Evolutionary conservation across 2,329 filamentous ascomycete species (phyloP), one percentile per base, ranked within the genome.

Genomic region (Claviceps lovelessii): DNA sequence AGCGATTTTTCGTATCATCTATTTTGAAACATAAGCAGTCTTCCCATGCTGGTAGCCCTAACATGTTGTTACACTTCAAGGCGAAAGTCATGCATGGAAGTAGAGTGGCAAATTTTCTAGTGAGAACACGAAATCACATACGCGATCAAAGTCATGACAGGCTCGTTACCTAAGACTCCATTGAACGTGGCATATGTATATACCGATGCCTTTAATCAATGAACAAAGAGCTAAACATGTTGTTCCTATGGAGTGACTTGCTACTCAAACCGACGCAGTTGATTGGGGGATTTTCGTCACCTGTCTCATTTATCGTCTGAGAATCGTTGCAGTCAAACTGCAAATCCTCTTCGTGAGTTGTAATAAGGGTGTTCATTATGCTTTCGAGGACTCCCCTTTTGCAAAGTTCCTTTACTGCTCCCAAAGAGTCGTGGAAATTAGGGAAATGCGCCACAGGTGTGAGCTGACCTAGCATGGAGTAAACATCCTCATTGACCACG

Each of bases 381-480:
- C 4, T 33, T 31, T 17, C 37, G 17, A 48, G 45, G 8, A 49
- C 11, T 41, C 13, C 19, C 29, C 8, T 33, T 28, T 41, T 13
- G 41, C 9, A 47, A 19, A 53, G 19, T 8, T 49, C 45, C 15
- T 28, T n/a, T 7, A 44, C n/a, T 15, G 57, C 52, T 13, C 53
- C 42, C 7, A 52, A 17, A n/a, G 61, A 54, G 3, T 54, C 53
- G 10, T 56, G 49, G 4, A 49, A 49, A 10, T 54, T 53, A 11
- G 67, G 58, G n/a, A 67, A 59, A 4, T 46, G 23, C 8, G 62
- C 52, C 0, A 60, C 52, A 9, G 60, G 44, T 23, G 68, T 66
- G 5, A 70, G 46, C 3, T 60, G 57, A 2, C 54, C 54, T 23
- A 70, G 51, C 23, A 62, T 51, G 7, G 52, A 44, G 10, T 54